phyloP scores from a whole-genome alignment of 306 rosid genomes.

The Prunus mongolica region DNA sequence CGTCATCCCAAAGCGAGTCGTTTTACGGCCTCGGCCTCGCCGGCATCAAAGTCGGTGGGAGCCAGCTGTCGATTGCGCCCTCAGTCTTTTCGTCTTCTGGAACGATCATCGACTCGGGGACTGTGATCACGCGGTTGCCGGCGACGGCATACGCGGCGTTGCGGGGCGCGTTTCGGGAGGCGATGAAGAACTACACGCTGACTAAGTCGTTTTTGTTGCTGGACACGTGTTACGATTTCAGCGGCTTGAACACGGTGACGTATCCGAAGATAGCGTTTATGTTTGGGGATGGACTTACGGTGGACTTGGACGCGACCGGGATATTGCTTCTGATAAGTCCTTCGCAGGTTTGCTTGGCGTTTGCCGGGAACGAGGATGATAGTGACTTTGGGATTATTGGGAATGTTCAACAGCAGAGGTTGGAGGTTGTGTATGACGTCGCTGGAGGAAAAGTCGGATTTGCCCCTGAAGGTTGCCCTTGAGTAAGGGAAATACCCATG shows the following conservation, averaged over 20 bases:
- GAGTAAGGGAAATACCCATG: not conserved
- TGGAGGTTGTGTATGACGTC: slow-evolving; percentile 62
- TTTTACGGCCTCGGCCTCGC: slow-evolving; percentile 46
- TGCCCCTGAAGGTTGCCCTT: slow-evolving; percentile 41
- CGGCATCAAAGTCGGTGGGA: slow-evolving; percentile 40
- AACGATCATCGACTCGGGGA: slow-evolving; percentile 28
- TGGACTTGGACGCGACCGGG: slow-evolving; percentile 1
- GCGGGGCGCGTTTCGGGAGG: slow-evolving; percentile 10
- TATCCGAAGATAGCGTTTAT: slow-evolving; percentile 13
- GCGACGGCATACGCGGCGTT: slow-evolving; percentile 14
- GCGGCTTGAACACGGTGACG: not conserved
- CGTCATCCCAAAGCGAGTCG: slow-evolving; percentile 14
- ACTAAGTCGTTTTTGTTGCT: not conserved
- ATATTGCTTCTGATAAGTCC: not conserved
- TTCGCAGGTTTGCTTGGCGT: slow-evolving; percentile 58
- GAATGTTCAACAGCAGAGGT: slow-evolving; percentile 63
- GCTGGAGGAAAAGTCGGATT: slow-evolving; percentile 57
- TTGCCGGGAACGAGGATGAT: slow-evolving; percentile 46
- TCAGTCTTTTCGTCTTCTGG: slow-evolving; percentile 9
- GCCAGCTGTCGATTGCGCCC: slow-evolving; percentile 28
- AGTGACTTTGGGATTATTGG: slow-evolving; percentile 46
- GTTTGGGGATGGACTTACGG: slow-evolving; percentile 8
- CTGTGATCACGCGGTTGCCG: slow-evolving; percentile 21
- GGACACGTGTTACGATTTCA: slow-evolving; percentile 28
- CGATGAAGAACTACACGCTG: slow-evolving; percentile 8